These are phyloP conservation scores for Euphorbia lathyris DNA, from an alignment of 345 rosid genomes.

Conservation along the genomic window DNA sequence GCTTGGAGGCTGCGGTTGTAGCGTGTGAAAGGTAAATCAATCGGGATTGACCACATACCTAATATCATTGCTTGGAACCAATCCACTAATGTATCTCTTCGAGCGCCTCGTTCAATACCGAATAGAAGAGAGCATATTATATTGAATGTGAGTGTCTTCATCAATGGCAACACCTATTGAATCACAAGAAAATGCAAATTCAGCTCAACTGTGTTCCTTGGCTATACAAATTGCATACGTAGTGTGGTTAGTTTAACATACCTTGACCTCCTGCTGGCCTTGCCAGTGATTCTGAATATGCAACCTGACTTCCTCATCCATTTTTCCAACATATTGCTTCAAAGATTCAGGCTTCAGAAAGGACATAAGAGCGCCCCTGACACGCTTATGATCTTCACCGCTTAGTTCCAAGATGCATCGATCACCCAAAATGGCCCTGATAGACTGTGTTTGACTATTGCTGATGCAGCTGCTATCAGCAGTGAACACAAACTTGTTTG, in stretches of 20 bases:
- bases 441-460: conserved; percentile 37
- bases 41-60: conserved; percentile 50
- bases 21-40: conserved; percentile 49
- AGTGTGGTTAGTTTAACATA: conserved; percentile 9
- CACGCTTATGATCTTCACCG: conserved; percentile 45
- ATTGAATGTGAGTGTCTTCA: conserved; percentile 51
- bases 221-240: not conserved
- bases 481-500: conserved; percentile 45
- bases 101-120: conserved; percentile 37
- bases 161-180: conserved; percentile 45
- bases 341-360: conserved; percentile 61
- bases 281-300: conserved; percentile 43
- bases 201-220: not conserved
- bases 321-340: conserved; percentile 45
- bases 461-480: conserved; percentile 26
- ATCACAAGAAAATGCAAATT: not conserved
- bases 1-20: conserved; percentile 41
- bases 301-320: conserved; percentile 46
- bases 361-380: conserved; percentile 38
- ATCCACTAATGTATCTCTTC: conserved; percentile 30
- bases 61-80: conserved; percentile 35
- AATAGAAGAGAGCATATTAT: conserved; percentile 44
- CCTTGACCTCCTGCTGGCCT: conserved; percentile 40
- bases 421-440: conserved; percentile 33
- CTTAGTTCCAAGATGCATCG: conserved; percentile 31